Percentiles rank a stretch among this genome's conserved stretches.
phyloP scores from a whole-genome alignment of 495 filamentous ascomycete genomes.

The Penicillium samsonianum region DNA sequence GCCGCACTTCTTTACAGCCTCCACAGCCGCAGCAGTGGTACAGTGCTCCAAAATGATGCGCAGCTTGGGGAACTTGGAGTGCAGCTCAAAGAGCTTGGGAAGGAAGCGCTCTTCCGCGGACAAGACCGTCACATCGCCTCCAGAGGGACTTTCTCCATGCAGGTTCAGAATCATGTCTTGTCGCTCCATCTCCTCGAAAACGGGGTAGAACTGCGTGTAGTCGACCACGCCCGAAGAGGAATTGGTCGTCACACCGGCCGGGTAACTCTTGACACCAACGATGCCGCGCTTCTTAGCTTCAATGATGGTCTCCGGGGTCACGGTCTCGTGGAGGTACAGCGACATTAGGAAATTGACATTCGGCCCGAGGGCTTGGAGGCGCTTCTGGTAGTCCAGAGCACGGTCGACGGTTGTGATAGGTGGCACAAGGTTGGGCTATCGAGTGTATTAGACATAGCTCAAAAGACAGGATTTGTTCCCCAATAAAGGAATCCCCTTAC shows the following conservation, averaged over 20 bases:
- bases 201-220: conserved; percentile 68
- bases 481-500: conserved; percentile 36
- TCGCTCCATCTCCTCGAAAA: conserved; percentile 77
- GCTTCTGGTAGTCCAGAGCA: conserved; percentile 72
- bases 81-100: conserved; percentile 70
- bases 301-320: conserved; percentile 77
- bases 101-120: conserved; percentile 83
- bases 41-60: conserved; percentile 79
- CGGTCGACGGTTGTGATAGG: conserved; percentile 73
- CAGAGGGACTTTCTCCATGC: conserved; percentile 60
- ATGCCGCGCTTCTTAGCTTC: conserved; percentile 62
- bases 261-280: conserved; percentile 60
- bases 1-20: conserved; percentile 73
- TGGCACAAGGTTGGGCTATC: conserved; percentile 68
- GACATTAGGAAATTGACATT: conserved; percentile 85
- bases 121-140: conserved; percentile 62
- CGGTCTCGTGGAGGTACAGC: conserved; percentile 74
- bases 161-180: conserved; percentile 64
- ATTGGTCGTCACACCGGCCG: conserved; percentile 76
- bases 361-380: conserved; percentile 66
- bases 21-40: conserved; percentile 78
- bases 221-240: conserved; percentile 77
- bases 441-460: conserved; percentile 14
- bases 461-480: conserved; percentile 8
- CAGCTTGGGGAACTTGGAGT: conserved; percentile 73